Base-by-base conservation (phyloP, 768 basidiomycete genomes). In the Daedaleopsis nitida region DNA sequence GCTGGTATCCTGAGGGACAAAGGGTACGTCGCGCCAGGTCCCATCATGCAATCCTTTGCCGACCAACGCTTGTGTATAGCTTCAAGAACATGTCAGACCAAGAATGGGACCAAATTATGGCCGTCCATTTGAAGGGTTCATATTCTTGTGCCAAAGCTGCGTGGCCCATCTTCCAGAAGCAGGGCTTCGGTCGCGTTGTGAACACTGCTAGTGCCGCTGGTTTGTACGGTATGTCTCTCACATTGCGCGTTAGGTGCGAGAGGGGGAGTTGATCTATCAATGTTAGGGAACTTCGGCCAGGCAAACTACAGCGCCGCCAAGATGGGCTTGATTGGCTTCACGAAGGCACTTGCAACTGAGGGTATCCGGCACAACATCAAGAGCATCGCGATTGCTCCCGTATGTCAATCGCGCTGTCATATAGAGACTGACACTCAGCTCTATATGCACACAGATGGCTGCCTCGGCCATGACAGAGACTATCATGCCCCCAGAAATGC, bases 221-320 rank as follows among this genome's bases (percentile, higher is more conserved):
- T 7, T 77, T 98, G 37, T 96, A 96, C 68, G 95, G 92, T 91
- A 58, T 42, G 83, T 72, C 8, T 58, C 7, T 19, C 11, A 7
- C 5, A 6, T 32, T 17, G 14, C 24, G 21, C 17, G 3, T 47
- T 24, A 16, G 5, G 42, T 17, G 37, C 21, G 2, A 16, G 14
- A 17, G 9, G 10, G 5, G 6, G 7, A 8, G 24, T n/a, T 51
- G 6, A 62, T 23, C 47, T 37, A 37, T 32, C 4, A 27, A 24
- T 34, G n/a, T 12, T 63, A 92, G 91, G 94, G 9, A 98, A 96
- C 78, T 92, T 96, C 71, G 97, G 97, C 11, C 96, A 98, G 75
- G 88, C 94, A 13, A 99, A 98, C 74, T 99, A 98, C 75, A 95
- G 94, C 50, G 94, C 96, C 2, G 96, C 96, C 1, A 98, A 99